Evolutionary conservation across 1,139 yeast species (phyloP), one percentile per base, ranked within the genome.

Genomic region (Hyphopichia khmerensis): DNA sequence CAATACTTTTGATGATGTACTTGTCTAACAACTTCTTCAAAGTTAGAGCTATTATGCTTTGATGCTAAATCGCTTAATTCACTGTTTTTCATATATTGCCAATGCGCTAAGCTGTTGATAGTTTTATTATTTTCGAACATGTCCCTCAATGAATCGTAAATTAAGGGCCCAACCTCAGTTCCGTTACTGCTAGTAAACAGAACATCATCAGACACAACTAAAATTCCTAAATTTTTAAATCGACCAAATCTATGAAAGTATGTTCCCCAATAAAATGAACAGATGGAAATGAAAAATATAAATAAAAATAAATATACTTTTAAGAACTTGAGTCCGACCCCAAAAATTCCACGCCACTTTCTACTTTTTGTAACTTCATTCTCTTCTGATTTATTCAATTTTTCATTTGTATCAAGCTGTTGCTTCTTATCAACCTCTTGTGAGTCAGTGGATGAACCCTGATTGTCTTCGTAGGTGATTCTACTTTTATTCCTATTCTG

Each of bases 221-320:
- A 58, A 55, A 75, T 62, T 19, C 68, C 60, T 47, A 82, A 56
- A 48, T 78, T 71, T 11, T 52, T 53, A 31, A 61, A 57, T 21
- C 83, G 57, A 6, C 50, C 44, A 2, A 48, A 48, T 40, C 87
- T 61, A 23, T 65, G 48, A 53, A 67, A 81, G 53, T 74, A 62
- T 1, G 84, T 65, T 1, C 85, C 88, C 86, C 87, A 82, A 53
- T 78, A 82, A 15, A 82, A 60, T 3, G 83, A 71, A 45, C 81
- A 66, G 9, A 75, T 50, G 6, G 57, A 66, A 29, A 64, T 41
- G 41, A 53, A 56, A 24, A 47, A 35, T 14, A 43, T 41, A 32
- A 60, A 62, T 38, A 64, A 50, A 41, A 51, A 45, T 38, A 52
- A 34, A 38, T 48, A 52, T 4, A 55, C 51, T 8, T 36, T 13